Conservation (phyloP, 78 protist genomes). For the slime mould (Dictyostelium discoideum) region dicty_2.7 NC_007088.5:7600501-7601000, state of each 20-base stretch:
- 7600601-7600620: conserved; percentile 59
- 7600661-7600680: no score
- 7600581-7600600: conserved; percentile 11
- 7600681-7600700: no score
- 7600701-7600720: neutral
- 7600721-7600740: neutral
- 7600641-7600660: no score
- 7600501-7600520: conserved; percentile 26
- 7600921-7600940: conserved; percentile 55
- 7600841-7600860: conserved; percentile 61
- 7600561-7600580: conserved; percentile 18
- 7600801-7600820: conserved; percentile 86
- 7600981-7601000: conserved; percentile 53
- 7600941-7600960: conserved; percentile 74
- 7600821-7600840: conserved; percentile 73
- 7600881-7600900: conserved; percentile 75
- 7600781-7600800: conserved; percentile 77
- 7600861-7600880: conserved; percentile 42
- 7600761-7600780: conserved; percentile 69
- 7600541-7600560: conserved; percentile 23
- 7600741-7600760: neutral
- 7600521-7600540: conserved; percentile 10
- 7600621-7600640: neutral
- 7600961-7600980: conserved; percentile 90
- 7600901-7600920: conserved; percentile 80